A percentile compares a stretch with the other conserved stretches of the same genome.
Conservation (phyloP, 148 eudicot species). For the Rhododendron griersonianum region DNA sequence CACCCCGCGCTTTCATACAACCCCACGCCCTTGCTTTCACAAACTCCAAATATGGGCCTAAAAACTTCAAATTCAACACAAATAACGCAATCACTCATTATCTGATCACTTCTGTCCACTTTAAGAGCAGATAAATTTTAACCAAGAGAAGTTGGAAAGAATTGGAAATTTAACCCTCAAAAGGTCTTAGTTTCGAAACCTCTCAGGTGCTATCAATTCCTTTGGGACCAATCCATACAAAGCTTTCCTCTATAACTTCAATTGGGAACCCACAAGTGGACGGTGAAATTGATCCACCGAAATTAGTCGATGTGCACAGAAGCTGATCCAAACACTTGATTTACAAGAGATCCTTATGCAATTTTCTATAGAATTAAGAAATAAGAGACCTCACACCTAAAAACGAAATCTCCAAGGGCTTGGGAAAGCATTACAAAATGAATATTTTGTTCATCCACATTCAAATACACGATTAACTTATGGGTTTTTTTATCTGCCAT, state of each 20-base stretch:
- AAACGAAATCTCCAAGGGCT: background rate
- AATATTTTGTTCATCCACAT: background rate
- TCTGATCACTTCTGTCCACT: background rate
- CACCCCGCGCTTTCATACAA: background rate
- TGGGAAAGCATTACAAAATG: background rate
- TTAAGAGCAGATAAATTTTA: background rate
- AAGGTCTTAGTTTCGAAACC: no score
- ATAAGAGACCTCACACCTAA: background rate
- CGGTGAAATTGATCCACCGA: background rate
- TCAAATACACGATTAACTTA: no score
- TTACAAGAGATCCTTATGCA: no score
- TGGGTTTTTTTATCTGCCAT: background rate
- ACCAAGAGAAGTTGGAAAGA: no score
- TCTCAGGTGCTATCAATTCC: no score
- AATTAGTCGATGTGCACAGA: background rate
- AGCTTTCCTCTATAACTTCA: background rate
- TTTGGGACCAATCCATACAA: background rate
- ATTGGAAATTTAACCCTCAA: no score
- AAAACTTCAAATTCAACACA: background rate
- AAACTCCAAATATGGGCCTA: background rate
- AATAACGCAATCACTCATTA: background rate
- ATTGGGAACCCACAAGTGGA: background rate
- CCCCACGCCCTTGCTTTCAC: background rate
- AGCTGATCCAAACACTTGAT: no score
- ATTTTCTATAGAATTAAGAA: background rate